phyloP scores from a whole-genome alignment of 176 grass and related monocot genomes.

The Triticum turgidum region DNA sequence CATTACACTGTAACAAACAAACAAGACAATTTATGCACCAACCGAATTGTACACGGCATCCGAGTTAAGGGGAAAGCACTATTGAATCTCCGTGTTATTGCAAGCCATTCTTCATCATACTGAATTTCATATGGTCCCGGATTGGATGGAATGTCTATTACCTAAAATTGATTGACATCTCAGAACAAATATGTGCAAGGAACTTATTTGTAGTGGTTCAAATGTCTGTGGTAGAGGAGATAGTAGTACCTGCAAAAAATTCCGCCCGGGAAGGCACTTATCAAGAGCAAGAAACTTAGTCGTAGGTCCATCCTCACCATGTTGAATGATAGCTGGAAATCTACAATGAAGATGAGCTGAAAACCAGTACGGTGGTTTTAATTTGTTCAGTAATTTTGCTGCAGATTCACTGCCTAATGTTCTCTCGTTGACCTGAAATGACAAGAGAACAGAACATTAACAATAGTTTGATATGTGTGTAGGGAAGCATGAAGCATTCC shows the following conservation, averaged over 20 bases:
- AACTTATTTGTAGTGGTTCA: constrained; percentile 18
- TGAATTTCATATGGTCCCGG: constrained; percentile 85
- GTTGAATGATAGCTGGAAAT: constrained; percentile 77
- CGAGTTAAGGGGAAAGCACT: constrained; percentile 60
- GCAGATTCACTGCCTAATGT: constrained; percentile 73
- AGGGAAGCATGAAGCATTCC: constrained; percentile 7
- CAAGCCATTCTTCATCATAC: constrained; percentile 95
- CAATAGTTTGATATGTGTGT: background rate
- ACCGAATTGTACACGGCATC: constrained; percentile 50
- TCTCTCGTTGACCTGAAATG: constrained; percentile 63
- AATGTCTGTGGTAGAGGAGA: background rate
- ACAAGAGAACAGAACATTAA: background rate
- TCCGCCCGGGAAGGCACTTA: constrained; percentile 69
- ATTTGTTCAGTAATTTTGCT: constrained; percentile 71
- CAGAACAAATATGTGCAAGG: constrained; percentile 19
- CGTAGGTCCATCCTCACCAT: constrained; percentile 56
- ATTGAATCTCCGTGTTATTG: constrained; percentile 85
- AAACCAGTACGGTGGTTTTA: constrained; percentile 87
- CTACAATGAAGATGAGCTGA: constrained; percentile 73
- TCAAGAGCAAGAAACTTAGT: constrained; percentile 93
- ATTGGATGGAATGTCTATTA: constrained; percentile 75
- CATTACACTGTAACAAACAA: background rate
- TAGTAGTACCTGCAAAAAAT: constrained; percentile 68
- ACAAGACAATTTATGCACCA: constrained; percentile 1
- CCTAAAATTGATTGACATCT: constrained; percentile 51